Conservation (phyloP, 179 eudicot species). For the Nepenthes alata region DNA sequence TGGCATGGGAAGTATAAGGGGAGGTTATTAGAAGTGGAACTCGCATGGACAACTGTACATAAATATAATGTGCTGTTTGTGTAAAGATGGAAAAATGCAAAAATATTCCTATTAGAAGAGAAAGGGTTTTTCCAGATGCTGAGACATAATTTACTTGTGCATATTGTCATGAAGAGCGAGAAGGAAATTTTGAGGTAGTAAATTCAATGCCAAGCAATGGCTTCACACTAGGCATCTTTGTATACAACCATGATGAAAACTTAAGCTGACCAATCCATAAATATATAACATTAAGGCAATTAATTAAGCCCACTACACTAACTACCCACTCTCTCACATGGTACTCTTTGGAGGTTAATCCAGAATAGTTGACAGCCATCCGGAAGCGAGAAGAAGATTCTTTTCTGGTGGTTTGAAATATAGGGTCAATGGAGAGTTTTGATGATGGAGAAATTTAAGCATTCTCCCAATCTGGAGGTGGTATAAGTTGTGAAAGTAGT, state of each 20-base stretch:
- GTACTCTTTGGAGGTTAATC: no score
- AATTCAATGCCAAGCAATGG: slow-evolving; percentile 42
- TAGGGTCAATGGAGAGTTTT: no score
- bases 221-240: slow-evolving; percentile 30
- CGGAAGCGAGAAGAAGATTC: no score
- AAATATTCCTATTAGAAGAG: slow-evolving; percentile 40
- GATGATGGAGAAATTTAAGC: no score
- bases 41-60: slow-evolving; percentile 40
- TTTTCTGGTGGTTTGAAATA: no score
- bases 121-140: slow-evolving; percentile 49
- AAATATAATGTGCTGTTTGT: slow-evolving; percentile 81
- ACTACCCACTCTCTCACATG: no score
- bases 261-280: no score
- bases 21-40: slow-evolving; percentile 30
- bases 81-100: slow-evolving; percentile 46
- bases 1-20: slow-evolving; percentile 51
- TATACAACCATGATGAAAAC: slow-evolving; percentile 41
- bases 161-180: slow-evolving; percentile 41
- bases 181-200: slow-evolving; percentile 47
- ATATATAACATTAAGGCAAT: no score
- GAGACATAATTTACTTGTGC: slow-evolving; percentile 69
- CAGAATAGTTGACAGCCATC: no score
- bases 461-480: no score
- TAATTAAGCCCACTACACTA: no score
- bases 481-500: no score